Evolutionary conservation across 2,329 filamentous ascomycete genomes (phyloP), one percentile per base, ranked within the genome.

Genomic region (Catunica adiposa): DNA sequence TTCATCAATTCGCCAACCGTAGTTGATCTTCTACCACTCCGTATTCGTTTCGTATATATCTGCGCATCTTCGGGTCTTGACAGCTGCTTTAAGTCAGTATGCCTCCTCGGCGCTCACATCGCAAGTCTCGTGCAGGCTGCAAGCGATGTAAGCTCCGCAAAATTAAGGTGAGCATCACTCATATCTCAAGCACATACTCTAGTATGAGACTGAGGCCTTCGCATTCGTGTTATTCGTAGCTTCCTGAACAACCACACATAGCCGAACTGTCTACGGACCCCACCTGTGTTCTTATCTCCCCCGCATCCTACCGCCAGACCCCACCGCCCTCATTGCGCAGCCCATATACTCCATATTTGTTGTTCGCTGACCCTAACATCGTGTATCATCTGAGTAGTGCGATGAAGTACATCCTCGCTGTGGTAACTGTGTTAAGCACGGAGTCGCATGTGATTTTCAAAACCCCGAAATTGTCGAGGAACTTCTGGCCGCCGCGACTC

Each of bases 61-160:
- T 29, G 23, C 5, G 11, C 11, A 44, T n/a, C 2, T n/a, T 44
- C 40, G 11, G n/a, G 5, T 17, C n/a, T 4, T 17, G 8, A 17
- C 40, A n/a, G 20, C 40, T 44, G 40, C 5, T 17, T 8, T 25
- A 38, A 14, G n/a, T 17, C 15, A 50, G 29, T 22, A 83, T 83
- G 79, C 78, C 80, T 59, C 80, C 80, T 29, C 71, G 80, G 63
- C 73, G 80, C 64, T 82, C 80, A 44, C 82, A 85, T 67, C 84
- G 82, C 64, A 85, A 84, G 69, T 83, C 79, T 56, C 75, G 82
- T 61, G 76, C 80, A 53, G 82, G 82, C 48, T 85, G 82, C 62
- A 73, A 75, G 59, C 71, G 78, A 58, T 85, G 82, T 67, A 85
- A 84, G 68, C 71, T 72, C 56, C 72, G 82, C 59, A 84, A 84